Evolutionary conservation across 352 stramenopile species (phyloP), one percentile per base, ranked within the genome.

Genomic region (Saprolegnia parasitica): DNA sequence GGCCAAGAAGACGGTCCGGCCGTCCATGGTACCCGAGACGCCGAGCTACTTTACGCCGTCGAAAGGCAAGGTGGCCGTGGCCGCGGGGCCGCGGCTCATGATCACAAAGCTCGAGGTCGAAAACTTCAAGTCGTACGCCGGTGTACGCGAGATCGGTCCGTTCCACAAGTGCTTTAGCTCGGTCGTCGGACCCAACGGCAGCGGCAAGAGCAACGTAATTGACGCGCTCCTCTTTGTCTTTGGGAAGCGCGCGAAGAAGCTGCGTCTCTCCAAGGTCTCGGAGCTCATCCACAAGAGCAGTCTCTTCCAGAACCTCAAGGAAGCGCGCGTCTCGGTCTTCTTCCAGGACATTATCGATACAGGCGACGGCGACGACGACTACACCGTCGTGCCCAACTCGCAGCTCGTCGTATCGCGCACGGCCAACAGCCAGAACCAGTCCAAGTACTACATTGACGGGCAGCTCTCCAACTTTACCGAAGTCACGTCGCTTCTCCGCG

Each of bases 181-280:
- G 20, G 94, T 99, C 24, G 96, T 99, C 11, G 98, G 98, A 5
- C 97, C 97, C 24, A 99, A 99, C 76, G 98, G 97, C 47, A 98
- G 93, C 65, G 98, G 98, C 58, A 99, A 99, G 81, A 99, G 95
- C 21, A 99, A 99, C 77, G 96, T 99, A 20, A 99, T 99, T 62
- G 98, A 99, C 77, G 98, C 98, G 65, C 95, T 99, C 80, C 90
- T 99, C 16, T 99, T 99, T 76, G 98, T 99, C 6, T 99, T 99
- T 78, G 98, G 98, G 63, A 99, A 99, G 77, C 89, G 97, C 50
- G 98, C 98, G 50, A 99, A 98, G 71, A 98, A 99, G 77, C 80
- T 99, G 35, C 92, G 97, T 0, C 77, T 96, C 5, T 95, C 93
- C 70, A 95, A 95, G 62, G 91, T 99, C 5, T 98, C 91, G 32